Conservation (phyloP, 2,329 filamentous ascomycete genomes). For the Xylariomycetidae sp. region DNA sequence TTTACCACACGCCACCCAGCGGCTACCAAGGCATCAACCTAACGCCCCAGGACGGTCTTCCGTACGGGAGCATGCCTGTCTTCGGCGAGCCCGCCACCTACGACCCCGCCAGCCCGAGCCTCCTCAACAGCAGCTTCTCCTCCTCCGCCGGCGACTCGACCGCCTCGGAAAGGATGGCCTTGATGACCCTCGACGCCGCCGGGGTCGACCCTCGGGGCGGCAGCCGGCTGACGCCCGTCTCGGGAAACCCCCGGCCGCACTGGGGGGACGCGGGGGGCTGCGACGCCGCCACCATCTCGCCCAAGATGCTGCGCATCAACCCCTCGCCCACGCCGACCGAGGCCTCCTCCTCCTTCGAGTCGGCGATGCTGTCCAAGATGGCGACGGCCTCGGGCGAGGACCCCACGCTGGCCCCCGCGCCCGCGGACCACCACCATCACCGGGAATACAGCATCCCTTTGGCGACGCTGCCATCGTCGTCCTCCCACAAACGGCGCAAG, state of each 20-base stretch:
- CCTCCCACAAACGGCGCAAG: conserved; percentile 16
- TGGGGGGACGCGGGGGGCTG: conserved; percentile 9
- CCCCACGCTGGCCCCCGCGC: no score
- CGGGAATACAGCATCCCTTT: no score
- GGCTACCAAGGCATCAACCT: conserved; percentile 10
- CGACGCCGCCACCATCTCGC: conserved; percentile 23
- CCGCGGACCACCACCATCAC: no score
- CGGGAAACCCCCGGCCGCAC: conserved; percentile 1
- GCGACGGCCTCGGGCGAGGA: no score
- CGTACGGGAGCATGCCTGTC: conserved; percentile 11
- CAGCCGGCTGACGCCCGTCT: background rate
- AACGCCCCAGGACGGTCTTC: conserved; percentile 13
- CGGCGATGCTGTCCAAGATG: no score
- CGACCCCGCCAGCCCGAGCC: conserved; percentile 10
- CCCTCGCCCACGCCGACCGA: conserved; percentile 23
- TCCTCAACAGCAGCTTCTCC: conserved; percentile 18
- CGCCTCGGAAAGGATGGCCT: conserved; percentile 20
- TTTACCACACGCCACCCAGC: conserved; percentile 10
- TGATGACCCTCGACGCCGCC: conserved; percentile 16
- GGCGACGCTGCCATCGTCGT: no score
- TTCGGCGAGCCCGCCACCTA: conserved; percentile 19
- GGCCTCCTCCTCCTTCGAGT: conserved; percentile 23
- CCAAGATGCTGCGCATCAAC: conserved; percentile 23
- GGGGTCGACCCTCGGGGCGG: background rate
- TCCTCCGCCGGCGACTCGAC: conserved; percentile 19